Evolutionary conservation across 257 asterid species (phyloP).

Genomic region (Solanum bulbocastanum): DNA sequence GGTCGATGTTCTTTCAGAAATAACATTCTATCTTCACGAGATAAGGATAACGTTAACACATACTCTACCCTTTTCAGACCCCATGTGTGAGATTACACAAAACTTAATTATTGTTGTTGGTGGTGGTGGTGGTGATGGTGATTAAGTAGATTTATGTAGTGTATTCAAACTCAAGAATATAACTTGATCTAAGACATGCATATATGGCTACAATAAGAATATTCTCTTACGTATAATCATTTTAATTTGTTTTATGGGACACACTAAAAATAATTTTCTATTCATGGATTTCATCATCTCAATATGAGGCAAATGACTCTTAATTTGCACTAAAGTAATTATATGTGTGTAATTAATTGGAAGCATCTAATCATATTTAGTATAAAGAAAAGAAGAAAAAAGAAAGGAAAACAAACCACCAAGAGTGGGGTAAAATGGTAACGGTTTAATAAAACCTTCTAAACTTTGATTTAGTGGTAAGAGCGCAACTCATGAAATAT

Average conservation of each 20-base stretch:
- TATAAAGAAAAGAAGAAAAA: background rate
- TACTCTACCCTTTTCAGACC: fast-evolving
- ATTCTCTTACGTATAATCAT: background rate
- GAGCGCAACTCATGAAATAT: fast-evolving
- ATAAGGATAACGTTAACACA: fast-evolving
- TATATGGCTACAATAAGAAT: background rate
- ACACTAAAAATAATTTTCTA: background rate
- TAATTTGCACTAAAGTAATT: background rate
- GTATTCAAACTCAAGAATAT: background rate
- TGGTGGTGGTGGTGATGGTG: background rate
- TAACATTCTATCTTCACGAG: fast-evolving
- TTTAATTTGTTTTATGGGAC: background rate
- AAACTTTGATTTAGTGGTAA: background rate
- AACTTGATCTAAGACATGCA: background rate
- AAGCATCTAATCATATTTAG: background rate
- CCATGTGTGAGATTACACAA: background rate
- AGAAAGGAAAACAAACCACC: background rate
- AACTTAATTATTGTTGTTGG: too few species aligned
- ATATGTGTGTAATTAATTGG: background rate
- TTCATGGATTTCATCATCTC: background rate
- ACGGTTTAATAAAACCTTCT: background rate
- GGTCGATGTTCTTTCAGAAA: background rate
- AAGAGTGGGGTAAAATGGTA: background rate
- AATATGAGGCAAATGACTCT: background rate
- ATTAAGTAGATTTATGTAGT: background rate